phyloP scores from a whole-genome alignment of 148 eudicot species.

The Fagopyrum homotropicum region DNA sequence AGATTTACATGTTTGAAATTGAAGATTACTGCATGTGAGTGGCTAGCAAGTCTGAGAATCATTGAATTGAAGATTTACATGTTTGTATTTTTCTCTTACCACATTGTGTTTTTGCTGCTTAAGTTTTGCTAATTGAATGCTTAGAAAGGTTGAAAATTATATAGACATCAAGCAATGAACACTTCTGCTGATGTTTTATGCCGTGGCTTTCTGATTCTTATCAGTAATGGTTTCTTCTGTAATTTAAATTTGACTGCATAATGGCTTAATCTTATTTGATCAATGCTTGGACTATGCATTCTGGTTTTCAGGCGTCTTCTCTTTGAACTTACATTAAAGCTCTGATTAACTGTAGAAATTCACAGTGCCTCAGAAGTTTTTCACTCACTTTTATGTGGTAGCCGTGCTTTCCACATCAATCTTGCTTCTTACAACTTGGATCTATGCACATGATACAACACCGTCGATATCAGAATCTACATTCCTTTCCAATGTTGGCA shows the following conservation, averaged over 20 bases:
- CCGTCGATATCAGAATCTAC: constrained; percentile 41
- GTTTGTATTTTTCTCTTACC: neutral
- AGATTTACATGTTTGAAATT: no score
- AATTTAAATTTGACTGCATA: neutral
- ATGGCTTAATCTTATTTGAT: neutral
- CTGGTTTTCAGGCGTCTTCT: neutral
- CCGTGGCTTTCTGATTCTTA: neutral
- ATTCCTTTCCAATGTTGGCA: constrained; percentile 45
- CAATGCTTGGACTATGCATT: neutral
- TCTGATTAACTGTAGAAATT: constrained; percentile 48
- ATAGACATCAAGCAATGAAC: neutral
- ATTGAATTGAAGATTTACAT: no score
- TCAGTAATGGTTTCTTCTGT: neutral
- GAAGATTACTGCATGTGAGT: no score
- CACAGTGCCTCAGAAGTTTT: constrained; percentile 71
- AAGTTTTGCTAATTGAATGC: neutral
- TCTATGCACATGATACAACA: constrained; percentile 50
- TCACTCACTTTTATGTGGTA: constrained; percentile 74
- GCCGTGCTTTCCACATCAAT: constrained; percentile 67
- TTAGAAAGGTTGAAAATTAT: neutral
- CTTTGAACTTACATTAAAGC: constrained; percentile 13
- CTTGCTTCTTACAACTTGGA: constrained; percentile 59
- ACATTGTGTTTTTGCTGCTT: neutral
- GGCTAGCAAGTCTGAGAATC: no score
- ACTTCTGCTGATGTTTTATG: neutral